A percentile compares a stretch with the other conserved stretches of the same genome.
Conservation (phyloP, 192 early-diverging fungal genomes). For the Umbelopsis sp. region DNA sequence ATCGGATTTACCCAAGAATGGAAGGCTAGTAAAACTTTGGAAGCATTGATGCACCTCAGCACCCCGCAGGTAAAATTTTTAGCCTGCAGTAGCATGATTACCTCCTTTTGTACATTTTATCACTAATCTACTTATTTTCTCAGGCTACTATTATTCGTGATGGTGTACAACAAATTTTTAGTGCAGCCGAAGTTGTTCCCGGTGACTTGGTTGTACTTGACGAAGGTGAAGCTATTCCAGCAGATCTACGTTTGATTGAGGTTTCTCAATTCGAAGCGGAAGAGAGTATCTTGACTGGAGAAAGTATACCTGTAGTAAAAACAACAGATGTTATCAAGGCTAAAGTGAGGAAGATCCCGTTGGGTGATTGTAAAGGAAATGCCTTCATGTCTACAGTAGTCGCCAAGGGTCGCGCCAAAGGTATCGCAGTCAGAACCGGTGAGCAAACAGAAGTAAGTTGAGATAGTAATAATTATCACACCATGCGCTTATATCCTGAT, state of each 20-base stretch:
- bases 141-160: constrained; percentile 83
- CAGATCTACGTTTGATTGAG: constrained; percentile 76
- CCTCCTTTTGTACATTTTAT: not conserved
- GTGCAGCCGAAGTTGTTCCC: constrained; percentile 78
- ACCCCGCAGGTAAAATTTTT: constrained; percentile 60
- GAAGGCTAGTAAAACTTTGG: constrained; percentile 89
- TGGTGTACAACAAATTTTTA: constrained; percentile 66
- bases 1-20: constrained; percentile 96
- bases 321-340: constrained; percentile 66
- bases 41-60: constrained; percentile 83
- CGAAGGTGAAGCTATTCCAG: constrained; percentile 89
- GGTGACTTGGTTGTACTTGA: constrained; percentile 91
- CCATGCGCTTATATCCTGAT: too few relatives aligned
- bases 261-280: constrained; percentile 77
- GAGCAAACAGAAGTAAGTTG: constrained; percentile 66
- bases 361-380: constrained; percentile 93
- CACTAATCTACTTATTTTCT: not conserved
- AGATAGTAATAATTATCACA: not conserved
- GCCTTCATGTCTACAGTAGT: constrained; percentile 96
- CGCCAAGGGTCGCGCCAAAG: constrained; percentile 88
- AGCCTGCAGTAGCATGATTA: not conserved
- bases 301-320: constrained; percentile 69
- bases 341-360: constrained; percentile 59
- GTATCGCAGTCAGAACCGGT: constrained; percentile 89
- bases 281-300: constrained; percentile 82